Conservation (phyloP, 2,329 filamentous ascomycete genomes). For the Biscogniauxia sp. region DNA sequence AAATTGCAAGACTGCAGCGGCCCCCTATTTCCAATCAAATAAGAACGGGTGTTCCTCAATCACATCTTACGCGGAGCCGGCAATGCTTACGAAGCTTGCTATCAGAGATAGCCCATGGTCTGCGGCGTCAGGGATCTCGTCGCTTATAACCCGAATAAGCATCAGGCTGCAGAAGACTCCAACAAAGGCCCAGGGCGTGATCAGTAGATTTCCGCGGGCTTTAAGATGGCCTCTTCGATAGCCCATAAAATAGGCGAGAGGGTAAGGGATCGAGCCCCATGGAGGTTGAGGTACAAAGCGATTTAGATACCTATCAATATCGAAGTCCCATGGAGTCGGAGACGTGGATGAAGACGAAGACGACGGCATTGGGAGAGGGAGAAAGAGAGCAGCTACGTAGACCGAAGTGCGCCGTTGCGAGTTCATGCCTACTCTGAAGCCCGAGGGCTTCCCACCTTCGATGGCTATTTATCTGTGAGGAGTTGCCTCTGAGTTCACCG, state of each 20-base stretch:
- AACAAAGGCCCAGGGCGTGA: conserved; percentile 62
- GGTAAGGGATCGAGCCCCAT: conserved; percentile 61
- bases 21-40: conserved; percentile 50
- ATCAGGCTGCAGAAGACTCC: conserved; percentile 62
- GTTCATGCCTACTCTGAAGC: not conserved
- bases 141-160: conserved; percentile 56
- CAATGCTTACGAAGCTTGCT: conserved; percentile 63
- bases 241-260: conserved; percentile 67
- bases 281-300: conserved; percentile 65
- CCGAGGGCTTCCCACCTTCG: not conserved
- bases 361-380: not conserved
- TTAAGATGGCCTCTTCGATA: conserved; percentile 44
- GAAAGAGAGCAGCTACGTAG: not conserved
- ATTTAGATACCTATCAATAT: conserved; percentile 77
- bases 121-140: conserved; percentile 53
- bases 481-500: not conserved
- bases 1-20: conserved; percentile 73
- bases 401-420: not conserved
- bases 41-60: not conserved
- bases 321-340: conserved; percentile 52
- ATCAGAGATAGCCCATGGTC: conserved; percentile 59
- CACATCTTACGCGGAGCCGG: not conserved
- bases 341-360: conserved; percentile 4
- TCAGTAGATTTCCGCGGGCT: conserved; percentile 54
- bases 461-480: not conserved